Evolutionary conservation across 768 basidiomycete genomes (phyloP).

Genomic region (Galerina sulciceps): DNA sequence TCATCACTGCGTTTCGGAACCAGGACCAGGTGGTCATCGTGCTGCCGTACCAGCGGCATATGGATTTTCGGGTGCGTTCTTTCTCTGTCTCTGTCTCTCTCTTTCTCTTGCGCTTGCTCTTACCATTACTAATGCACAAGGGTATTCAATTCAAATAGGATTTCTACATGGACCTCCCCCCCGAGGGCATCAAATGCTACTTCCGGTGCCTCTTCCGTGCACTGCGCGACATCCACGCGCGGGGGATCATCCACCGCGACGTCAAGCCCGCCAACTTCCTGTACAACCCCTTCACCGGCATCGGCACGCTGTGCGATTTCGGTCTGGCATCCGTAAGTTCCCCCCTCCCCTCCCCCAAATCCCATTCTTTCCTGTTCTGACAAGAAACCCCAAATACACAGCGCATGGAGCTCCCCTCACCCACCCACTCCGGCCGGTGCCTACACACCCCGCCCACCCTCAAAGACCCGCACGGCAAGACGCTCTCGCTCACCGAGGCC

Average conservation of each 20-base stretch:
- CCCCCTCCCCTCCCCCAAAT: not conserved
- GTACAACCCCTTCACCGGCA: conserved; percentile 82
- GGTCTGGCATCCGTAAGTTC: conserved; percentile 88
- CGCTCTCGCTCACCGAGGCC: conserved; percentile 49
- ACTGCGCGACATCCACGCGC: conserved; percentile 83
- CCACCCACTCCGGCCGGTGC: conserved; percentile 55
- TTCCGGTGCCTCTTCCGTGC: conserved; percentile 91
- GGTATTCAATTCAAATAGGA: conserved; percentile 48
- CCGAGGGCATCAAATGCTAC: conserved; percentile 81
- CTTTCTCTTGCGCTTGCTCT: not conserved
- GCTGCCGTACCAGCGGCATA: conserved; percentile 92
- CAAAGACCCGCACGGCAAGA: conserved; percentile 71
- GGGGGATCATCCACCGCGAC: conserved; percentile 93
- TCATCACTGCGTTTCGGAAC: conserved; percentile 92
- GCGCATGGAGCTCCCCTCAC: conserved; percentile 58
- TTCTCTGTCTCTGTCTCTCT: not conserved
- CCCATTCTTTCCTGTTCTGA: not conserved
- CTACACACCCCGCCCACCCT: conserved; percentile 74
- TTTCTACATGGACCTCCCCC: conserved; percentile 76
- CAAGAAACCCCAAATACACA: conserved; percentile 25
- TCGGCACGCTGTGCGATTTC: conserved; percentile 92
- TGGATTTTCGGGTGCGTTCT: conserved; percentile 88
- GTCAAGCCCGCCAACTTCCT: conserved; percentile 98
- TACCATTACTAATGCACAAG: not conserved
- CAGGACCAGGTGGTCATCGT: conserved; percentile 92